These are phyloP conservation scores for Gossypium longicalyx DNA, from an alignment of 345 rosid species.

Conservation along the genomic window DNA sequence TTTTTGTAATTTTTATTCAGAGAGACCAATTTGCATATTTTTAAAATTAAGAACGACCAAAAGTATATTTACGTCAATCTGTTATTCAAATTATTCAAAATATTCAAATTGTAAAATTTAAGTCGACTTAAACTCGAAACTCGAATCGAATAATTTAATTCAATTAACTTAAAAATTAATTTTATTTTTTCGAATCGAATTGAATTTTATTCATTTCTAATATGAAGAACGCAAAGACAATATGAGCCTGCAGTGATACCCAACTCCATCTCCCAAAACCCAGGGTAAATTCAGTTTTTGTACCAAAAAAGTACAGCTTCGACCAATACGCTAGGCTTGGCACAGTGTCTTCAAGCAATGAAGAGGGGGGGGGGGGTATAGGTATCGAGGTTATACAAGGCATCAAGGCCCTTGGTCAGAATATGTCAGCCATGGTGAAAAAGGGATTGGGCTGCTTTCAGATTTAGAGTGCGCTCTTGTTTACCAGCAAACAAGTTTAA, in stretches of 20 bases:
- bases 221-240: background rate
- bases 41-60: too few relatives aligned
- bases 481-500: background rate
- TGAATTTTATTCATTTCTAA: too few relatives aligned
- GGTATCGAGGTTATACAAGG: conserved; percentile 7
- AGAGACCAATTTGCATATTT: too few relatives aligned
- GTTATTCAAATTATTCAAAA: too few relatives aligned
- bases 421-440: conserved; percentile 2
- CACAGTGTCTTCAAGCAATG: conserved; percentile 17
- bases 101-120: too few relatives aligned
- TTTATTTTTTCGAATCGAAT: too few relatives aligned
- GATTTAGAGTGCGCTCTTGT: conserved; percentile 25
- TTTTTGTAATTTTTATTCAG: too few relatives aligned
- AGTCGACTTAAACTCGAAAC: too few relatives aligned
- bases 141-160: too few relatives aligned
- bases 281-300: conserved; percentile 21
- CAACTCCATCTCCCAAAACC: conserved; percentile 49
- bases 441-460: conserved; percentile 19
- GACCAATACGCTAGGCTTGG: conserved; percentile 8
- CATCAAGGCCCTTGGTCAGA: conserved; percentile 9
- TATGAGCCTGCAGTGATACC: conserved; percentile 3
- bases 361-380: background rate
- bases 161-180: too few relatives aligned
- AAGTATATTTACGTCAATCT: too few relatives aligned
- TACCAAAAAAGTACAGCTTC: conserved; percentile 31